Evolutionary conservation across 495 filamentous ascomycete species (phyloP).

Genomic region (Xylaria flabelliformis): DNA sequence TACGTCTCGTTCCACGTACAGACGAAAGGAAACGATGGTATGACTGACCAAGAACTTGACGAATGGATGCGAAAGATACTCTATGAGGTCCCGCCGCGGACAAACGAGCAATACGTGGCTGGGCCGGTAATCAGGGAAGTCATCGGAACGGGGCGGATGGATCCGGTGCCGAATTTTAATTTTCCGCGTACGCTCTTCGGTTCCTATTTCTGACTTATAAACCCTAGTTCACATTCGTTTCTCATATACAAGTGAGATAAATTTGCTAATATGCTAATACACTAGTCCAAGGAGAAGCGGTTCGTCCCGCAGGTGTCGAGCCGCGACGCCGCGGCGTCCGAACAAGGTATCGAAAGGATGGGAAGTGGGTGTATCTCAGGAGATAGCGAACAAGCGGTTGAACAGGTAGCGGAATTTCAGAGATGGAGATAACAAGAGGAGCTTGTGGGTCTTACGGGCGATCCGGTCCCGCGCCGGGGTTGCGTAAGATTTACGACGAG

Average conservation of each 20-base stretch:
- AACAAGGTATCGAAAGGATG: neutral
- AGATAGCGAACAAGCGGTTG: neutral
- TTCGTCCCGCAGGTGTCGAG: neutral
- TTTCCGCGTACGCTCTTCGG: neutral
- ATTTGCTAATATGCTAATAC: neutral
- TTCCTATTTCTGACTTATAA: neutral
- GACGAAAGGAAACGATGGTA: neutral
- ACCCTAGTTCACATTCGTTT: neutral
- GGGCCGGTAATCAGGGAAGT: neutral
- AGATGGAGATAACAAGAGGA: neutral
- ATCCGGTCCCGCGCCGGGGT: conserved; percentile 4
- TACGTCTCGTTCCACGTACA: neutral
- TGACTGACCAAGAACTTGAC: neutral
- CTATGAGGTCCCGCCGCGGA: conserved; percentile 6
- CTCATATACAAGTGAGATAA: neutral
- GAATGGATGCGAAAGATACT: conserved; percentile 3
- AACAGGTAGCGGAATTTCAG: neutral
- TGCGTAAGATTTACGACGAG: conserved; percentile 10
- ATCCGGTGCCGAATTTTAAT: neutral
- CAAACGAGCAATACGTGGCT: neutral
- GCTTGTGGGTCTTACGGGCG: neutral
- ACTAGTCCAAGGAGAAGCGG: neutral
- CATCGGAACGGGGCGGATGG: neutral
- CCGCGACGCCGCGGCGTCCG: neutral
- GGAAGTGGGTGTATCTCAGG: neutral